phyloP scores from a whole-genome alignment of 2,329 filamentous ascomycete genomes.

The Xylariales sp. region DNA sequence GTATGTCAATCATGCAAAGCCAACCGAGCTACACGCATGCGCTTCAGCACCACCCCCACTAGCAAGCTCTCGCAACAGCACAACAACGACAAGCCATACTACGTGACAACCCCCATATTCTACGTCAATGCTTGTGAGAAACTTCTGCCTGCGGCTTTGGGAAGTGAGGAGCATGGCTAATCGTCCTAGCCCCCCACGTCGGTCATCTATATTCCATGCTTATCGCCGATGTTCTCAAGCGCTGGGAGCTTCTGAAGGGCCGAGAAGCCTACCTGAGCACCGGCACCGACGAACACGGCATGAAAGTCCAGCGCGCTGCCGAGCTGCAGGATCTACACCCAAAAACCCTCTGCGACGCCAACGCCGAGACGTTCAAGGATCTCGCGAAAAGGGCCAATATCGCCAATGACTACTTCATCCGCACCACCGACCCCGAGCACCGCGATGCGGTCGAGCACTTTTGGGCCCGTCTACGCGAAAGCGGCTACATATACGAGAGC shows the following conservation, averaged over 20 bases:
- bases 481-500: constrained; percentile 82
- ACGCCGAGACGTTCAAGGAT: constrained; percentile 80
- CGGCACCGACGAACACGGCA: constrained; percentile 96
- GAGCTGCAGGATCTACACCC: constrained; percentile 75
- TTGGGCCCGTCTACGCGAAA: constrained; percentile 82
- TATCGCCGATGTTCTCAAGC: constrained; percentile 88
- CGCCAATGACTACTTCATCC: constrained; percentile 86
- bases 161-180: constrained; percentile 36
- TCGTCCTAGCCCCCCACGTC: constrained; percentile 80
- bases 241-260: constrained; percentile 85
- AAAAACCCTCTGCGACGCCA: constrained; percentile 88
- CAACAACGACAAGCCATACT: constrained; percentile 78
- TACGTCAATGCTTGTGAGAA: constrained; percentile 92
- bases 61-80: constrained; percentile 19
- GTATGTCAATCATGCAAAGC: constrained; percentile 45
- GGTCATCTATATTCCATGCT: constrained; percentile 96
- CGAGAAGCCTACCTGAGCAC: constrained; percentile 80
- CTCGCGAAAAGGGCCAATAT: constrained; percentile 78
- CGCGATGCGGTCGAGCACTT: constrained; percentile 87
- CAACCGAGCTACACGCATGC: constrained; percentile 37
- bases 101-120: constrained; percentile 96
- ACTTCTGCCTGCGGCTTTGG: background rate
- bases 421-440: constrained; percentile 88
- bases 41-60: constrained; percentile 34
- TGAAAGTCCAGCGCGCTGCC: constrained; percentile 95